Conservation (phyloP, 2,329 filamentous ascomycete species). For the Microcera coccophila region DNA sequence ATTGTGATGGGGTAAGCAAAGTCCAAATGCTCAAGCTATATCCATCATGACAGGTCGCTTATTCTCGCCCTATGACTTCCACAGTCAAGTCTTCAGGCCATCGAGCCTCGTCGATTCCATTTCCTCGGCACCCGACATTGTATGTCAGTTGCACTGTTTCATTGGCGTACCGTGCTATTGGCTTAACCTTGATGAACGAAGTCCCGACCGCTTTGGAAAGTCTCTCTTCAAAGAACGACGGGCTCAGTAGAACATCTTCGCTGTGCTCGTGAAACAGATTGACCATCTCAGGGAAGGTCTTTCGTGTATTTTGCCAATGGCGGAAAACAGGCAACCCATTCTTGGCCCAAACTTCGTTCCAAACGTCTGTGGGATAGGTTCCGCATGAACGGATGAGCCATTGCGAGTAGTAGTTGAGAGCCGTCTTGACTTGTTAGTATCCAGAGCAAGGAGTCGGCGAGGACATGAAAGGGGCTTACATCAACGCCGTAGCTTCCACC, state of each 20-base stretch:
- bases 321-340: conserved; percentile 47
- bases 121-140: not conserved
- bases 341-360: conserved; percentile 42
- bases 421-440: not conserved
- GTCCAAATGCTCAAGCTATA: too few relatives aligned
- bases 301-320: conserved; percentile 46
- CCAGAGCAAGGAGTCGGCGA: not conserved
- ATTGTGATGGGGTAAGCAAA: too few relatives aligned
- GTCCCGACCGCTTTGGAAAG: not conserved
- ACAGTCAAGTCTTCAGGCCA: not conserved
- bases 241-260: not conserved
- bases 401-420: conserved; percentile 4
- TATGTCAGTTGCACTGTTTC: not conserved
- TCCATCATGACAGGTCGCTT: too few relatives aligned
- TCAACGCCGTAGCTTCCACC: conserved; percentile 2
- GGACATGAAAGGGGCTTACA: too few relatives aligned
- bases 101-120: not conserved
- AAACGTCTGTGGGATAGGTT: not conserved
- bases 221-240: not conserved
- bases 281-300: not conserved
- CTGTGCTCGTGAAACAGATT: not conserved
- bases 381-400: conserved; percentile 1
- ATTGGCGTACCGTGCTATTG: not conserved
- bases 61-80: not conserved
- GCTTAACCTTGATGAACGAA: not conserved